Evolutionary conservation across 1,284 basidiomycete genomes (phyloP), one percentile per base, ranked within the genome.

Genomic region (Schizophyllum commune): DNA sequence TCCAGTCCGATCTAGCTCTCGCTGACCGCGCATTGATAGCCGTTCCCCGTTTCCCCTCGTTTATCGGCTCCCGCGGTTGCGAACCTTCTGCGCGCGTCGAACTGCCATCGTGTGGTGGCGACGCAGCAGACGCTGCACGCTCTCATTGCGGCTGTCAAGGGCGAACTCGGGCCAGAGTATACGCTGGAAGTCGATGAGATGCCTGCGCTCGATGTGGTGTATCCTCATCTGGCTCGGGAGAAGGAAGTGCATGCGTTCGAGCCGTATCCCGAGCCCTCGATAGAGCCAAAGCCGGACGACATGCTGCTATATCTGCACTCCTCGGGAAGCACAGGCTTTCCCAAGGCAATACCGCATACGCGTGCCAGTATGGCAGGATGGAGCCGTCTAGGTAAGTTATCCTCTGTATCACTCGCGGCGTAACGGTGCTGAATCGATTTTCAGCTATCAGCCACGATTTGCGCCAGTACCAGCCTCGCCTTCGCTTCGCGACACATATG

Each of bases 61-160:
- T 72, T 73, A 58, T 74, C 73, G 1, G 61, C 69, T 15, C 62
- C 65, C 6, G 73, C 69, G 19, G 65, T 75, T 6, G 72, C 72
- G 11, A 69, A 73, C 61, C 66, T 75, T 0, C 58, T 74, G 17
- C 51, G 64, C 19, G 65, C 66, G 52, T 65, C 67, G 11, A 19
- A 22, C 27, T 58, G 32, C n/a, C 57, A 47, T 20, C 39, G 32
- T 6, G 5, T 58, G 4, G 8, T 58, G 11, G 33, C 39, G 22
- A 58, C 57, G 21, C 32, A 17, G 39, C 11, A n/a, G 7, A 58
- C 15, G 17, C 57, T 58, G 19, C 19, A 19, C 5, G n/a, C 32
- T 1, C 57, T 58, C 33, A 17, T 58, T 11, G 57, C 32, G 20
- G 32, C 22, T 1, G 32, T 58, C 39, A n/a, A 51, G 19, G 27